A percentile compares a stretch with the other conserved stretches of the same genome.
Evolutionary conservation across 495 filamentous ascomycete genomes (phyloP).

Genomic region (Penicillium paradoxum): DNA sequence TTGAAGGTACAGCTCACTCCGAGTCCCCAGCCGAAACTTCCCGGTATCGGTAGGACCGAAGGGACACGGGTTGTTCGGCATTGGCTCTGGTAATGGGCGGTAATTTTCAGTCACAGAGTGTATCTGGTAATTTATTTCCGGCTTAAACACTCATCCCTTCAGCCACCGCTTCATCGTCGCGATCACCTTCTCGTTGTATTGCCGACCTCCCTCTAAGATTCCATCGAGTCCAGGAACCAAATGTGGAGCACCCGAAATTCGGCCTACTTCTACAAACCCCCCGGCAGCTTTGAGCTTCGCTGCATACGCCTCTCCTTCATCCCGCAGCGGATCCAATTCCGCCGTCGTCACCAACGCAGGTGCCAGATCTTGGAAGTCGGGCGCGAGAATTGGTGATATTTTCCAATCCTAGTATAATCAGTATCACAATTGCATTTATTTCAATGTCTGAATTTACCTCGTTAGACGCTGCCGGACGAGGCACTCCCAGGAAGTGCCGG

Average conservation of each 20-base stretch:
- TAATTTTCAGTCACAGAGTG: background rate
- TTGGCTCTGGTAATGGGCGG: conserved; percentile 5
- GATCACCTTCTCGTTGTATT: conserved; percentile 28
- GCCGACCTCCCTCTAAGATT: conserved; percentile 26
- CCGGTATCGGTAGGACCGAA: conserved; percentile 32
- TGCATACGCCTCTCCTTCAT: conserved; percentile 45
- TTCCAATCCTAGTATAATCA: conserved; percentile 31
- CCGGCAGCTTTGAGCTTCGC: conserved; percentile 36
- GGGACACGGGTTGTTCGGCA: conserved; percentile 5
- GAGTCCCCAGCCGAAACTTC: conserved; percentile 37
- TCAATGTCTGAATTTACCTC: conserved; percentile 21
- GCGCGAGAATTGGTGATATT: conserved; percentile 35
- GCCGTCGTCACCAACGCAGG: conserved; percentile 42
- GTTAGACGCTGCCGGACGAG: conserved; percentile 26
- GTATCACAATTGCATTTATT: background rate
- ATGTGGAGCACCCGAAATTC: conserved; percentile 34
- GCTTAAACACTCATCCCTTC: conserved; percentile 6
- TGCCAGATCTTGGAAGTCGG: conserved; percentile 33
- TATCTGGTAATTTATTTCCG: conserved; percentile 7
- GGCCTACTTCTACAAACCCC: conserved; percentile 29
- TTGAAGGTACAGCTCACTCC: conserved; percentile 10
- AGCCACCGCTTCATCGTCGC: conserved; percentile 24
- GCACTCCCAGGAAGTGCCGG: conserved; percentile 33
- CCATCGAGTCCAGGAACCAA: conserved; percentile 29
- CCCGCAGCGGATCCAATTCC: conserved; percentile 43